Evolutionary conservation across 108 stramenopile species (phyloP), one percentile per base, ranked within the genome.

Genomic region (Nitzschia inconspicua): DNA sequence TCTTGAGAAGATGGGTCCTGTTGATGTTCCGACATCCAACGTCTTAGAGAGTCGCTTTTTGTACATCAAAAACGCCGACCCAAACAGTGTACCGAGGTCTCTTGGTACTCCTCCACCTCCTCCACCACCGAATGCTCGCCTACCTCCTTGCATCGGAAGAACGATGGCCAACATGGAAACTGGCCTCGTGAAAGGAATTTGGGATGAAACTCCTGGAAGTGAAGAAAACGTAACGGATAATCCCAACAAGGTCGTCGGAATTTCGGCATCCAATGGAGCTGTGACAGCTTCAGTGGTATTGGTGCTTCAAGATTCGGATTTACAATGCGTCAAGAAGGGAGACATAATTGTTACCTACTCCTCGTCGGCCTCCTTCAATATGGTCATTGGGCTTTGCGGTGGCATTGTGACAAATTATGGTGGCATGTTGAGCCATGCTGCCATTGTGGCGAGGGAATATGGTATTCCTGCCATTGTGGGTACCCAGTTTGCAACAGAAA

Each of bases 391-490:
- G 25, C 47, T 47, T 31, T 35, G 42, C 40, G 29, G 55, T 9
- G 77, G 72, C 10, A 69, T 78, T 25, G 68, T 78, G 27, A 78
- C 77, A 10, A 60, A 78, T 27, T 44, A 69, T 46, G 77, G 77
- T 27, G 77, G 77, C 16, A 40, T 72, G 52, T 69, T 72, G 28
- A 65, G 68, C 57, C 77, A 78, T 65, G 77, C 77, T 7, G 77
- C 77, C 10, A 78, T 78, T 49, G 77, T 78, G 16, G 54, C 56
- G 26, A 48, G 77, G n/a, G 77, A 78, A 32, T 68, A 70, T 22
- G 77, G 77, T 6, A 67, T 78, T 4, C 77, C 77, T 9, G 68
- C 68, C 26, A 66, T 78, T 59, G 77, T 78, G 3, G 77, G 77
- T 28, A 65, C 77, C 20, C 62, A 66, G 29, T 47, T 60, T 50